Evolutionary conservation across 1,284 basidiomycete genomes (phyloP), one percentile per base, ranked within the genome.

Genomic region (Rhodotorula sp.): DNA sequence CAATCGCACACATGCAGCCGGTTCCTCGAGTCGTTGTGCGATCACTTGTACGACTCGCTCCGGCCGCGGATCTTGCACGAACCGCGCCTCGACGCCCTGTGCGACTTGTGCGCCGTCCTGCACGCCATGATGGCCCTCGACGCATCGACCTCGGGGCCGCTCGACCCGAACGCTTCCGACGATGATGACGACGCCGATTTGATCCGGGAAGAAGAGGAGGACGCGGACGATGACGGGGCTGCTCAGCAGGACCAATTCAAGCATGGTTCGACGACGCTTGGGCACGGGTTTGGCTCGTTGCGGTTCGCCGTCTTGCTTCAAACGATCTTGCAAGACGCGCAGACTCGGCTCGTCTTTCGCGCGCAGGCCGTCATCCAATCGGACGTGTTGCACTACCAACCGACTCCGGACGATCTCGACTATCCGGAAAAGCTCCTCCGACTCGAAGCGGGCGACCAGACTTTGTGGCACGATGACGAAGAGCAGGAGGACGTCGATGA

Each of bases 101-200:
- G 93, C 78, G 91, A 94, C 81, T 90, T 97, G 45, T 97, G 93
- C 83, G 95, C 92, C 0, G 92, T 97, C 28, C 84, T 97, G 2
- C 91, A 94, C 80, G 93, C 93, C 0, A 84, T 97, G 56, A 95
- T 97, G 91, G 90, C 95, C 3, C 87, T 93, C 49, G 92, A 95
- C 78, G 54, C 54, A 6, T 83, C 88, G 28, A 83, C 85, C 67
- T 81, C 80, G 66, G 62, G 45, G 0, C 31, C 58, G 19, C 48
- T 28, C 49, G 64, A 54, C 48, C 31, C 62, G 26, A 55, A 55
- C 31, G 74, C 76, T 10, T 81, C 82, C 14, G 81, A 83, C 8
- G 82, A 82, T 14, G 78, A 80, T 28, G 80, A 80, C n/a, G 81
- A 82, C 19, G 83, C 83, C 5, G 81, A 77, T 0, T 79, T 26